Percentiles rank a stretch among this genome's conserved stretches.
phyloP scores from a whole-genome alignment of 2,329 filamentous ascomycete species.

The Bipolaris sorokiniana region DNA sequence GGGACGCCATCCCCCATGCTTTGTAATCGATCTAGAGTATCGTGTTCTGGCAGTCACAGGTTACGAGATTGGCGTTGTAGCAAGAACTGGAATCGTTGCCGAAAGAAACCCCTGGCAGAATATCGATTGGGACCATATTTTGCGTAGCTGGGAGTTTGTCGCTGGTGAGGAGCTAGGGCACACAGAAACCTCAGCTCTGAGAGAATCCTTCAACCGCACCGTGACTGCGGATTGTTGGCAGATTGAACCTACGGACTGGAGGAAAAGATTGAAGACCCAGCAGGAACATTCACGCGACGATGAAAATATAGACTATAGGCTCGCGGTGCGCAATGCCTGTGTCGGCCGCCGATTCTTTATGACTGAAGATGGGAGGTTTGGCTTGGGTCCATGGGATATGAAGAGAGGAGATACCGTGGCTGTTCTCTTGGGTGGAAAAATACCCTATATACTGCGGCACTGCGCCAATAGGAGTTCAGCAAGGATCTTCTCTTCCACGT shows the following conservation, averaged over 20 bases:
- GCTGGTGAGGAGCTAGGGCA: not conserved
- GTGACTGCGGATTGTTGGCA: slow-evolving; percentile 10
- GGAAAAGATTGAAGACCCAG: not conserved
- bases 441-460: slow-evolving; percentile 8
- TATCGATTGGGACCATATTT: not conserved
- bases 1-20: not conserved
- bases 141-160: not conserved
- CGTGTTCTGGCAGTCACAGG: not conserved
- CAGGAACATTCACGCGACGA: not conserved
- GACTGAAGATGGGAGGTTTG: slow-evolving; percentile 5
- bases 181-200: not conserved
- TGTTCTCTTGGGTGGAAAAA: slow-evolving; percentile 12
- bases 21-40: not conserved
- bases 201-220: slow-evolving; percentile 4
- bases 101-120: no score
- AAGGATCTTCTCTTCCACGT: no score
- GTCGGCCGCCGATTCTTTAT: slow-evolving; percentile 11
- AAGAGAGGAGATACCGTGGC: slow-evolving; percentile 6
- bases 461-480: not conserved
- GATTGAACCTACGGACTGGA: slow-evolving; percentile 5
- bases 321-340: not conserved
- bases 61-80: not conserved
- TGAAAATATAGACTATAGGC: not conserved
- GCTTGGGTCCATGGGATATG: slow-evolving; percentile 11
- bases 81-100: not conserved